These are phyloP conservation scores for Apophysomyces sp. DNA, from an alignment of 371 early-diverging fungal species.

Conservation along the genomic window DNA sequence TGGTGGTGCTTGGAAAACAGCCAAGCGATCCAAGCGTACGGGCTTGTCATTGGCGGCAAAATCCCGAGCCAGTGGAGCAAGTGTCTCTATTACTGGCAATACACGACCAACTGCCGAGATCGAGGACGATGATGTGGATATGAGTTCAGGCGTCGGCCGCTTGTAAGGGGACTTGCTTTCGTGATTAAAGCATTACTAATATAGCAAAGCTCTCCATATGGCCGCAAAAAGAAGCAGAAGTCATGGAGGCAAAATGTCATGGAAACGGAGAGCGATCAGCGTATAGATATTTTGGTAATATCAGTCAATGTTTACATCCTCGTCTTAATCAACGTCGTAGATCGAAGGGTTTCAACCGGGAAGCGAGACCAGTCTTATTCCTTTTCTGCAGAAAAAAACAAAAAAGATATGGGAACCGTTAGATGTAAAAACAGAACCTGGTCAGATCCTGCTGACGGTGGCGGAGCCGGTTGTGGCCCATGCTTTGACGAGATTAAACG, in stretches of 20 bases:
- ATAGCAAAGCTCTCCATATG: slow-evolving; percentile 34
- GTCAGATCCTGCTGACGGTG: slow-evolving; percentile 36
- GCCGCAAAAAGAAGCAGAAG: slow-evolving; percentile 16
- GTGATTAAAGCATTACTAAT: not conserved
- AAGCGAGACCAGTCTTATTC: slow-evolving; percentile 31
- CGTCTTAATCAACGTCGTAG: slow-evolving; percentile 5
- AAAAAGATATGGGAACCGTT: slow-evolving; percentile 45
- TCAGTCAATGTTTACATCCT: not conserved
- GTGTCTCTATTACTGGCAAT: slow-evolving; percentile 23
- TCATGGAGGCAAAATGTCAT: slow-evolving; percentile 7
- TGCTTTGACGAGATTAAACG: slow-evolving; percentile 41
- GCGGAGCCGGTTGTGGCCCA: slow-evolving; percentile 33
- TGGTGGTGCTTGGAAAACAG: slow-evolving; percentile 28
- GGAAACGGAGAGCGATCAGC: slow-evolving; percentile 13
- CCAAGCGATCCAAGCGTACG: slow-evolving; percentile 6
- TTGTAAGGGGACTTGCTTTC: slow-evolving; percentile 27
- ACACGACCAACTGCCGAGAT: slow-evolving; percentile 9
- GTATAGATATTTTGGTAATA: slow-evolving; percentile 33
- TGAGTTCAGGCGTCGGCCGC: slow-evolving; percentile 35
- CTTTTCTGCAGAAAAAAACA: slow-evolving; percentile 36
- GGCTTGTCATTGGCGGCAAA: slow-evolving; percentile 17
- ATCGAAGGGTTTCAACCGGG: slow-evolving; percentile 37
- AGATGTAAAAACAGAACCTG: slow-evolving; percentile 22
- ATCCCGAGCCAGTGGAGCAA: slow-evolving; percentile 25
- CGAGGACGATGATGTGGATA: slow-evolving; percentile 27